Evolutionary conservation across 306 rosid genomes (phyloP).

Genomic region (Sesbania bispinosa): DNA sequence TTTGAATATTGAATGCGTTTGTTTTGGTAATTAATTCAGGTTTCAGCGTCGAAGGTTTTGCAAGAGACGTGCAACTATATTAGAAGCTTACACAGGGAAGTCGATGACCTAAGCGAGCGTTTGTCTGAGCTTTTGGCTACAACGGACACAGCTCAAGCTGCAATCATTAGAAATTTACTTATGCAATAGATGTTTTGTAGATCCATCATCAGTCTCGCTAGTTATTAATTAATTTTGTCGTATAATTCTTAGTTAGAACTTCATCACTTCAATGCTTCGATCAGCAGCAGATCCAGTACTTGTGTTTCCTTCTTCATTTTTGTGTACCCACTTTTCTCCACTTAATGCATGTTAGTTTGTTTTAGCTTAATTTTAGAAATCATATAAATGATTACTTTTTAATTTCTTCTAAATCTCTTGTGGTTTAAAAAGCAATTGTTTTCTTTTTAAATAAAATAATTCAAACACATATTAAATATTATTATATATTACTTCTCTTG

Average conservation of each 20-base stretch:
- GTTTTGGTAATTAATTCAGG: no score
- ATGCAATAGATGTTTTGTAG: conserved; percentile 39
- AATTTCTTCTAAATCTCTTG: no score
- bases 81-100: conserved; percentile 78
- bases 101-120: conserved; percentile 85
- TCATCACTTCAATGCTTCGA: background rate
- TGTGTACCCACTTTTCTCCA: background rate
- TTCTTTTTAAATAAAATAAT: no score
- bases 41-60: conserved; percentile 64
- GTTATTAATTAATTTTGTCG: background rate
- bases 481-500: no score
- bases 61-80: conserved; percentile 93
- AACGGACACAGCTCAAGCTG: conserved; percentile 88
- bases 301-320: background rate
- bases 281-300: background rate
- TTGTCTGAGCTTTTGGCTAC: conserved; percentile 76
- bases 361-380: background rate
- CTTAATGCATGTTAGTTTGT: conserved; percentile 18
- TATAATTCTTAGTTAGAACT: background rate
- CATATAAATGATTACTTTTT: no score
- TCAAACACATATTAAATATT: no score
- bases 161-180: conserved; percentile 76
- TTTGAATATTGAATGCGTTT: no score
- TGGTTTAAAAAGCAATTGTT: no score
- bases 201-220: no score